Base-by-base conservation (phyloP, 148 eudicot genomes). In the Spergularia bocconei region DNA sequence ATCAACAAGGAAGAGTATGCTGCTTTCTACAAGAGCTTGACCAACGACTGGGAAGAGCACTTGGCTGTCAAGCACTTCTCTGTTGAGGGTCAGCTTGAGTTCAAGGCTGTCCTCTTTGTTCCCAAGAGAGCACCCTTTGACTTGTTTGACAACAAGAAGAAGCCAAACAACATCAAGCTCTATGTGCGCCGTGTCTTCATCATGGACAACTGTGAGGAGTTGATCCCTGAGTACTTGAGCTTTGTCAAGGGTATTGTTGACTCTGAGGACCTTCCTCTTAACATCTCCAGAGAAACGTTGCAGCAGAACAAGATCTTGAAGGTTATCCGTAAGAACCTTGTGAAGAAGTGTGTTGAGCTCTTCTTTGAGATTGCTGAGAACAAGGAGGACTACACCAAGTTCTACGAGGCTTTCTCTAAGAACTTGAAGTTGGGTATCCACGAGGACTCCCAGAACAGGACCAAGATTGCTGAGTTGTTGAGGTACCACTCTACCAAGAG, bases 401-500 rank as follows among this genome's bases (percentile, higher is more conserved):
- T 88, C 69, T 88, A 88, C 60, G 92, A 88, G 78, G 84, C 90
- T 13, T 88, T 91, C 88, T 91, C 97, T 0, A 91, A 91, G 97
- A 91, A 91, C 80, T 77, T 91, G 82, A 91, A 91, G 87, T 84
- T 91, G 36, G 97, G 97, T 48, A 89, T 91, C 79, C 97, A 91
- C 0, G 93, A 91, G 80, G 97, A 91, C 68, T 83, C 91, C 8
- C 80, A 79, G 67, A 91, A 91, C 93, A 86, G 87, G 79, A 80
- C 73, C 52, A 91, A 91, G 91, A 65, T 89, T 65, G 91, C 93
- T 71, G 97, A 91, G 77, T 73, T 91, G 72, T 85, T 91, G 21
- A 85, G 97, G 71, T 91, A 91, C 79, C 97, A 91, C 84, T 87
- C 97, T 51, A 91, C 97, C 87, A 89, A 89, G 93, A 91, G 97